A percentile compares a stretch with the other conserved stretches of the same genome.
phyloP scores from a whole-genome alignment of 768 basidiomycete species.

The Lyophyllum decastes region DNA sequence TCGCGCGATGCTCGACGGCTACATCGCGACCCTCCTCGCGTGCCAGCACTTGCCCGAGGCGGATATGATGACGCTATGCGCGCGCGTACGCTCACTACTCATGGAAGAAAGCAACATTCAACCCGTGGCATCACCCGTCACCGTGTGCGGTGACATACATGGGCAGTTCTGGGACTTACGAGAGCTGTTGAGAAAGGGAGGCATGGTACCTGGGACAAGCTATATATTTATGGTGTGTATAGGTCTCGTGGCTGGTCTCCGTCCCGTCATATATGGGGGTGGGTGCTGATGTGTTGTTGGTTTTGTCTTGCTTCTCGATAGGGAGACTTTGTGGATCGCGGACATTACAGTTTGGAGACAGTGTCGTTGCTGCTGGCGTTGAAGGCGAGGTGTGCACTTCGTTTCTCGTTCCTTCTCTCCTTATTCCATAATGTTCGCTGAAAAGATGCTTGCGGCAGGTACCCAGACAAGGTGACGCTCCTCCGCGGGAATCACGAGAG shows the following conservation, averaged over 20 bases:
- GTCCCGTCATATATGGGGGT: conserved; percentile 13
- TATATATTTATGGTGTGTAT: conserved; percentile 95
- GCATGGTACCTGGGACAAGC: conserved; percentile 82
- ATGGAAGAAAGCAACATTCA: conserved; percentile 98
- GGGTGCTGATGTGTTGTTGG: conserved; percentile 7
- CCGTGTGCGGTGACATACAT: conserved; percentile 95
- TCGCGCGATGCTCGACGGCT: conserved; percentile 60
- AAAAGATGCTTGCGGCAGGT: conserved; percentile 45
- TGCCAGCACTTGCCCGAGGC: conserved; percentile 89
- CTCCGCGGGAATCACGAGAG: conserved; percentile 96
- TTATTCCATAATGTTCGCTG: background rate
- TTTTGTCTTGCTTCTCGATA: conserved; percentile 31
- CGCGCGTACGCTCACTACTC: conserved; percentile 83
- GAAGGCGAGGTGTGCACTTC: conserved; percentile 74
- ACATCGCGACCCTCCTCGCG: conserved; percentile 85
- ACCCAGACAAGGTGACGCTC: conserved; percentile 90
- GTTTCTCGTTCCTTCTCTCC: background rate
- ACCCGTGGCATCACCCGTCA: conserved; percentile 93
- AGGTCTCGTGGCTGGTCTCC: conserved; percentile 34
- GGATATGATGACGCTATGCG: conserved; percentile 93
- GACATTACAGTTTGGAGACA: conserved; percentile 94
- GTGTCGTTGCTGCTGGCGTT: conserved; percentile 86
- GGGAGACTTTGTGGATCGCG: conserved; percentile 98
- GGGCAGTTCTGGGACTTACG: conserved; percentile 98
- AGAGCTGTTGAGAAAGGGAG: conserved; percentile 85